Conservation (phyloP, 1,284 basidiomycete species). For the Tausonia pullulans region DNA sequence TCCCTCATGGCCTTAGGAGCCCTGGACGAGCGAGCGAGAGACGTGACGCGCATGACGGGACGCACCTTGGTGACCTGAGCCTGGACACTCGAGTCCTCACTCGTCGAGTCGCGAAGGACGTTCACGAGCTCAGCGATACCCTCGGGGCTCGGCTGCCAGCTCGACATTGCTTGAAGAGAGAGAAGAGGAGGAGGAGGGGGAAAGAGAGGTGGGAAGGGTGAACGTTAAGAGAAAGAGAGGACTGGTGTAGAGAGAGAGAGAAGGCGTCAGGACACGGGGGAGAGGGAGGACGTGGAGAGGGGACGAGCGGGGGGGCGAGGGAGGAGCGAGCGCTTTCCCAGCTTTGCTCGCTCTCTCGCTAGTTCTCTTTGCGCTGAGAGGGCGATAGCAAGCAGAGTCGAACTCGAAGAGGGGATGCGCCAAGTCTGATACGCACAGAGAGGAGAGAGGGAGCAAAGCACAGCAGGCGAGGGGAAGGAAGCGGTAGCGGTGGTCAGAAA, state of each 20-base stretch:
- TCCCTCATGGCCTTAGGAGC: not conserved
- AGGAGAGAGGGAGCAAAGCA: too few relatives aligned
- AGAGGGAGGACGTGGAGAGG: too few relatives aligned
- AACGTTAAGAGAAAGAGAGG: not conserved
- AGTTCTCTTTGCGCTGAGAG: not conserved
- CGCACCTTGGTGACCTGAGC: constrained; percentile 34
- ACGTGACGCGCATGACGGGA: constrained; percentile 2
- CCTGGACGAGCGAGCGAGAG: not conserved
- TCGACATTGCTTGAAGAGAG: constrained; percentile 22
- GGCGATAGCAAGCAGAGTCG: too few relatives aligned
- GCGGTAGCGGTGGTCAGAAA: too few relatives aligned
- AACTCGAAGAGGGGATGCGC: too few relatives aligned
- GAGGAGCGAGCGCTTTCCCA: too few relatives aligned
- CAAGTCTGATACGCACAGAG: too few relatives aligned
- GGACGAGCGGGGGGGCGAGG: too few relatives aligned
- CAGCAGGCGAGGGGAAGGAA: too few relatives aligned
- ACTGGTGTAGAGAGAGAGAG: not conserved
- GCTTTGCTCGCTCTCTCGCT: not conserved
- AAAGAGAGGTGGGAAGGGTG: not conserved
- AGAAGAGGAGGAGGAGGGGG: not conserved
- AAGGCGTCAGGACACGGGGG: too few relatives aligned
- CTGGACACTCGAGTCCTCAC: constrained; percentile 34
- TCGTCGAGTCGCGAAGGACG: constrained; percentile 37
- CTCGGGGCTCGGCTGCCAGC: constrained; percentile 32
- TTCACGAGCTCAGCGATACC: constrained; percentile 34